A percentile compares a stretch with the other conserved stretches of the same genome.
Evolutionary conservation across 2,329 filamentous ascomycete genomes (phyloP).

Genomic region (Polychaeton citri): DNA sequence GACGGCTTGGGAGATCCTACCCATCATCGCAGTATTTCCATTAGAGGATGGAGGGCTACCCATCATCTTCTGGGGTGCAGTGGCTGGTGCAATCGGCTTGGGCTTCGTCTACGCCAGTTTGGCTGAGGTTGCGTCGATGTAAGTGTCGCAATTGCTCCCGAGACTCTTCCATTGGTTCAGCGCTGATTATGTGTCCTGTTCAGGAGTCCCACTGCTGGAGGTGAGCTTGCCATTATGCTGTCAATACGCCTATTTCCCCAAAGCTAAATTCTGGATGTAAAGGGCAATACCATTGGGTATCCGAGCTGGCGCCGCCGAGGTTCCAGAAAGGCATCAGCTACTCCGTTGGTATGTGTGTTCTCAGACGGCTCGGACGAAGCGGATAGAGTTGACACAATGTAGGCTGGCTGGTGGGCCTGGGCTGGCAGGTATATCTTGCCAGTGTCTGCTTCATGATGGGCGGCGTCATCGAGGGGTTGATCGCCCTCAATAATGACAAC

Average conservation of each 20-base stretch:
- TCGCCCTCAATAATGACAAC: constrained; percentile 20
- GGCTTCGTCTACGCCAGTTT: constrained; percentile 17
- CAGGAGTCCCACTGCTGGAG: constrained; percentile 25
- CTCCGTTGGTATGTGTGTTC: constrained; percentile 7
- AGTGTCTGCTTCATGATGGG: too few relatives aligned
- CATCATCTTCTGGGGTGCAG: constrained; percentile 21
- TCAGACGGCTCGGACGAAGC: constrained; percentile 6
- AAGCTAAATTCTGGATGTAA: too few relatives aligned
- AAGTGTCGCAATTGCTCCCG: too few relatives aligned
- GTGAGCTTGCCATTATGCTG: constrained; percentile 3
- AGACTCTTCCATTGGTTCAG: too few relatives aligned
- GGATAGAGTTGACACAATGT: constrained; percentile 1
- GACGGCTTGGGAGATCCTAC: constrained; percentile 12
- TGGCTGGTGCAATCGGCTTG: constrained; percentile 22
- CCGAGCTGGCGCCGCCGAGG: constrained; percentile 4
- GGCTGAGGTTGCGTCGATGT: constrained; percentile 4
- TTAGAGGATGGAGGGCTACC: constrained; percentile 15
- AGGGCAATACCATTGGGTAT: constrained; percentile 6
- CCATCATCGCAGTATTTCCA: too few relatives aligned
- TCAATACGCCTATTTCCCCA: not conserved
- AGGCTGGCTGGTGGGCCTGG: too few relatives aligned
- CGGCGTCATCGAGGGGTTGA: constrained; percentile 8
- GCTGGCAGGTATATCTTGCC: too few relatives aligned
- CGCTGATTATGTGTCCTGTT: too few relatives aligned
- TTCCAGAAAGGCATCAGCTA: constrained; percentile 5